Conservation (phyloP, 2,329 filamentous ascomycete species). For the Diaporthe longicolla region DNA sequence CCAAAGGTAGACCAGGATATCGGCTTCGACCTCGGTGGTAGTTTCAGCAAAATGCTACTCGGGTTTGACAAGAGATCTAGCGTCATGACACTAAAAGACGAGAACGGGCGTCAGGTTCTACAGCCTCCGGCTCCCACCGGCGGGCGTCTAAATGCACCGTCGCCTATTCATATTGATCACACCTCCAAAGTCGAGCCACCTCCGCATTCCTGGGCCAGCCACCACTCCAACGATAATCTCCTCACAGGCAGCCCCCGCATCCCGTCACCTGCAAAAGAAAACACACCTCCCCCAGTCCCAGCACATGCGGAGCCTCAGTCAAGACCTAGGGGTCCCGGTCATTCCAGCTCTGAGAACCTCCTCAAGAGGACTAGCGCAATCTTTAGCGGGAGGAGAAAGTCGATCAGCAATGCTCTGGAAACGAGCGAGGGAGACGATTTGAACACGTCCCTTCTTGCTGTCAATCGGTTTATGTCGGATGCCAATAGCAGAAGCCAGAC, state of each 20-base stretch:
- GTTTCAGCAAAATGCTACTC: constrained; percentile 70
- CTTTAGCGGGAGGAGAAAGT: constrained; percentile 47
- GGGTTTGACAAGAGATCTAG: constrained; percentile 70
- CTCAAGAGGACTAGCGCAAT: constrained; percentile 49
- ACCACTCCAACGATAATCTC: constrained; percentile 64
- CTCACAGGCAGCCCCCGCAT: constrained; percentile 55
- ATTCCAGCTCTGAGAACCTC: constrained; percentile 52
- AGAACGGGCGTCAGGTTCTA: constrained; percentile 53
- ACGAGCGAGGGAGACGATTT: constrained; percentile 61
- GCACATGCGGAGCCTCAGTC: constrained; percentile 49
- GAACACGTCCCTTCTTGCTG: constrained; percentile 65
- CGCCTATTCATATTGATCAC: constrained; percentile 64
- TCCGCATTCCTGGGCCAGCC: constrained; percentile 66
- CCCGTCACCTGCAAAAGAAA: constrained; percentile 55
- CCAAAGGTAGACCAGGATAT: constrained; percentile 63
- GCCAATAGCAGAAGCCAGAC: constrained; percentile 47
- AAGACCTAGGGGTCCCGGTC: constrained; percentile 13
- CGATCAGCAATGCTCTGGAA: constrained; percentile 46
- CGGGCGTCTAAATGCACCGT: constrained; percentile 61
- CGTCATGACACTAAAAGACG: constrained; percentile 61
- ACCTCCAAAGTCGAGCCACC: constrained; percentile 61
- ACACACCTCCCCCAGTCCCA: constrained; percentile 55
- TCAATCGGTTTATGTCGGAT: constrained; percentile 59
- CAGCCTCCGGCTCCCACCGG: constrained; percentile 62
- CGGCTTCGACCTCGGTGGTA: constrained; percentile 68